Percentiles rank a stretch among this genome's conserved stretches.
Evolutionary conservation across 768 basidiomycete genomes (phyloP).

Genomic region (Rhizopogon roseolus): DNA sequence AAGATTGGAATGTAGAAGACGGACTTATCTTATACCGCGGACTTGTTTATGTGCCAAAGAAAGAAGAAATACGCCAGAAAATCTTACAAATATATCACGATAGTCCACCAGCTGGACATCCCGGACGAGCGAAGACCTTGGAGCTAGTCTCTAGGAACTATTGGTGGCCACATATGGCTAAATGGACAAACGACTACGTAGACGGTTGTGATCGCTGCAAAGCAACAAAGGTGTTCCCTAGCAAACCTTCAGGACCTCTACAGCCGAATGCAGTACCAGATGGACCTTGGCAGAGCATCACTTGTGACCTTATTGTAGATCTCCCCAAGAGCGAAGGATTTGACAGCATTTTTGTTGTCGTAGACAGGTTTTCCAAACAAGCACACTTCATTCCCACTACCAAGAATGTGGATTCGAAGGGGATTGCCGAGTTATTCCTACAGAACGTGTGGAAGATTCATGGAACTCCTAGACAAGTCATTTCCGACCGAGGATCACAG

Average conservation of each 20-base stretch:
- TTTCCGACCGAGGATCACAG: not conserved
- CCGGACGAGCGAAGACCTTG: not conserved
- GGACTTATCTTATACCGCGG: not conserved
- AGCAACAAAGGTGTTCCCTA: not conserved
- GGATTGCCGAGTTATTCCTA: not conserved
- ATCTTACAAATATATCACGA: not conserved
- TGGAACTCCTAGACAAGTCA: not conserved
- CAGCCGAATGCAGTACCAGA: not conserved
- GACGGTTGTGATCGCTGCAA: not conserved
- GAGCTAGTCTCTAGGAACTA: not conserved
- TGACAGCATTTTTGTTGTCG: not conserved
- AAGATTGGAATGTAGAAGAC: not conserved
- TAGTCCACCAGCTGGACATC: not conserved
- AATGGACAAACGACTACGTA: not conserved
- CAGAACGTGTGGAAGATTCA: slow-evolving; percentile 1
- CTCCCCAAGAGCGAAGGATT: not conserved
- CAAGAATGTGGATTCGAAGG: not conserved
- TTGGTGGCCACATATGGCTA: not conserved
- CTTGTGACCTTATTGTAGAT: not conserved
- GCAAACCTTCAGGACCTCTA: not conserved
- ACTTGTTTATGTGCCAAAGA: not conserved
- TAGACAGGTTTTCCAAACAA: not conserved
- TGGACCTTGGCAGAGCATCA: not conserved
- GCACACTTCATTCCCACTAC: not conserved
- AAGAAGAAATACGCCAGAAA: not conserved